Percentiles rank a stretch among this genome's conserved stretches.
phyloP scores from a whole-genome alignment of 1,139 yeast species.

The Suhomyces maxii region DNA sequence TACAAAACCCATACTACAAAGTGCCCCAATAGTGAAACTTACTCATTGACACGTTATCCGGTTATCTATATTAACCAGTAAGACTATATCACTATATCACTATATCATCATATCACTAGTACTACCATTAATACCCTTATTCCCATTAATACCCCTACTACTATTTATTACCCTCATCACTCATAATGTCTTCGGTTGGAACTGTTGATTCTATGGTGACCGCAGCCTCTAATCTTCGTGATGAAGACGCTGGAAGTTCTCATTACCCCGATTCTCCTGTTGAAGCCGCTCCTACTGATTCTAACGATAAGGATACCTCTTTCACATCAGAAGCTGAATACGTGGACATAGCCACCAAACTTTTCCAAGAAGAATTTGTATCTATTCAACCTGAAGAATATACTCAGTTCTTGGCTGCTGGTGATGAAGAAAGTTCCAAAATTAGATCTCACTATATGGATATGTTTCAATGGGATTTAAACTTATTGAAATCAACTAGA shows the following conservation, averaged over 20 bases:
- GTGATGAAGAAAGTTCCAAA: constrained; percentile 40
- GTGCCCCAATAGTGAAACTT: no score
- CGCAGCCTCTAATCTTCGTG: constrained; percentile 11
- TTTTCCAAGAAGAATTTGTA: constrained; percentile 42
- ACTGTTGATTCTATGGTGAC: constrained; percentile 16
- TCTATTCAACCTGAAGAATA: constrained; percentile 49
- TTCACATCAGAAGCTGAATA: constrained; percentile 18
- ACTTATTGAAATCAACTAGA: constrained; percentile 57
- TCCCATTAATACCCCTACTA: not conserved
- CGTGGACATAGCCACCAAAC: constrained; percentile 37
- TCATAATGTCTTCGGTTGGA: constrained; percentile 13
- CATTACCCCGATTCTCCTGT: constrained; percentile 8
- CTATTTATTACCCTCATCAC: not conserved
- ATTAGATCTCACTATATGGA: constrained; percentile 50
- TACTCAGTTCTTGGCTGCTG: constrained; percentile 46
- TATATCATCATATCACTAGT: no score
- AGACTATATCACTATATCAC: no score
- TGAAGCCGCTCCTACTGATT: constrained; percentile 2
- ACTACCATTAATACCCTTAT: not conserved
- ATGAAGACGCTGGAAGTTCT: constrained; percentile 1
- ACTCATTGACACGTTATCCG: no score
- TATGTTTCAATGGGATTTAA: constrained; percentile 49
- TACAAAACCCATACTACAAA: no score
- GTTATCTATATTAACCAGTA: no score
- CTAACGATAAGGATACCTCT: not conserved